Base-by-base conservation (phyloP, 148 eudicot genomes). In the Chenopodium formosanum region DNA sequence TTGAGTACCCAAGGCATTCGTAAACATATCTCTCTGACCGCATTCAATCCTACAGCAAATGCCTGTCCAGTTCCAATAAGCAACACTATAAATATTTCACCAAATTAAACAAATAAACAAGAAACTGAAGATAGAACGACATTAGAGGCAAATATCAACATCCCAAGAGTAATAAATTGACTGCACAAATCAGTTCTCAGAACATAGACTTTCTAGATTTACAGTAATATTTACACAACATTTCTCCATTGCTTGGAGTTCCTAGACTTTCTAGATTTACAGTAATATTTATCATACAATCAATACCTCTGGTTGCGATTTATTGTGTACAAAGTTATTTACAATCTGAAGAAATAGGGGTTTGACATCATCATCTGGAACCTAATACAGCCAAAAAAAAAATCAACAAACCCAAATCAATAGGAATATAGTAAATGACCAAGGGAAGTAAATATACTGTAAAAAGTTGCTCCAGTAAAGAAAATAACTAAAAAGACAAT, bases 281-380 rank as follows among this genome's bases (percentile, higher is more conserved):
- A 56, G 6, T 13, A 19, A 4, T 11, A 74, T 47, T 37, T 69
- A 63, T 40, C 63, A 44, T 75, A 72, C 29, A 83, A 80, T 72
- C 46, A 63, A 65, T 89, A 96, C 99, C 99, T 96, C 99, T 60
- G 97, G 86, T 32, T 98, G 98, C n/a, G 99, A 96, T 32, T 89
- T 89, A 65, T 96, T 98, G 85, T 94, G 92, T 47, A 96, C 97
- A 89, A 96, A 96, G 77, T 96, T 95, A 81, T 94, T 94, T 37
- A 96, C 99, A 77, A 96, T 82, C 86, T 94, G 98, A 85, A 74
- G 94, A 78, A 96, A 96, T 62, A 96, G 86, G 76, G 99, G 95
- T 85, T 96, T 95, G 71, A 96, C 98, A 48, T 94, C 94, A 87
- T 94, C 96, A 68, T 97, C 98, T 6, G 99, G 99, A 72, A 96